Evolutionary conservation across 2,329 filamentous ascomycete genomes (phyloP).

Genomic region (Colletotrichum sp.): DNA sequence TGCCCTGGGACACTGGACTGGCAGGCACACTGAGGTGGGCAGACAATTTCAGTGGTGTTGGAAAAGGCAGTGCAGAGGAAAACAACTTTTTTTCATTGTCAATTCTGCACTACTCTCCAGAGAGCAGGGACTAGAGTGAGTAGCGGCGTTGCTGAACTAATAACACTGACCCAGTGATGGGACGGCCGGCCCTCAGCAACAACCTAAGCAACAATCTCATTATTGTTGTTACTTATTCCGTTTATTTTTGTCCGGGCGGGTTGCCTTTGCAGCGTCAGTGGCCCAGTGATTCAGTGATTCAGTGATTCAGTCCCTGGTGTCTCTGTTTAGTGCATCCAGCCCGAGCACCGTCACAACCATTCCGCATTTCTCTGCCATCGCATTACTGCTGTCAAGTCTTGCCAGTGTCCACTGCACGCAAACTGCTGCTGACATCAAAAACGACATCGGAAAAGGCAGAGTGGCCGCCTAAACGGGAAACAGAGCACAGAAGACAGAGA

Average conservation of each 20-base stretch:
- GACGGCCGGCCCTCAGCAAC: neutral
- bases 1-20: neutral
- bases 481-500: neutral
- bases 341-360: neutral
- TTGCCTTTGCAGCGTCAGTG: neutral
- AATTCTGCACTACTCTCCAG: neutral
- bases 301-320: neutral
- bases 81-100: neutral
- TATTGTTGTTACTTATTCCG: neutral
- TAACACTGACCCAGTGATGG: neutral
- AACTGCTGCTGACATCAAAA: neutral
- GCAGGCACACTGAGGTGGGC: too few species aligned
- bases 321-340: neutral
- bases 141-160: too few species aligned
- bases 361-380: neutral
- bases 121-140: too few species aligned
- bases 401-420: neutral
- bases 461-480: neutral
- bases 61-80: too few species aligned
- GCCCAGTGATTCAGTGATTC: neutral
- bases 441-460: neutral
- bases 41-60: too few species aligned
- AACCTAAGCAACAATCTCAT: neutral
- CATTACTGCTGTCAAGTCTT: neutral
- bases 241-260: neutral